A percentile compares a stretch with the other conserved stretches of the same genome.
These are phyloP conservation scores for Carex cristatella DNA, from an alignment of 176 grass and related monocot genomes.

Conservation along the genomic window DNA sequence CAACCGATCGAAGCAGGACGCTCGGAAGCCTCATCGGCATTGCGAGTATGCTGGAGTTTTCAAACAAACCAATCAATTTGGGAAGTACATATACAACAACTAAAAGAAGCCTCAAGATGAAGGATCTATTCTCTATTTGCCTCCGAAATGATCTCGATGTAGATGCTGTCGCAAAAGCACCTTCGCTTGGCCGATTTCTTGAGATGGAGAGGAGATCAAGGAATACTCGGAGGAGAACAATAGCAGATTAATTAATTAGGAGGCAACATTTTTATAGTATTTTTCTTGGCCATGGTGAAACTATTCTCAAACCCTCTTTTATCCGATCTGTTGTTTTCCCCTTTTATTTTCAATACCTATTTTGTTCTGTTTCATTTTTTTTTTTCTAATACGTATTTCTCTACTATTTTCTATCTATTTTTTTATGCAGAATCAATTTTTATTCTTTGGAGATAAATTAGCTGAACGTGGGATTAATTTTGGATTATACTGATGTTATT, in stretches of 20 bases:
- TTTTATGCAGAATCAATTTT: background rate
- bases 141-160: constrained; percentile 40
- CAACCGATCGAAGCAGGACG: constrained; percentile 33
- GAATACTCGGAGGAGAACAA: background rate
- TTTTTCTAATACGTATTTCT: background rate
- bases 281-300: background rate
- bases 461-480: background rate
- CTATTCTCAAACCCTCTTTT: background rate
- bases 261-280: background rate
- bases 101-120: constrained; percentile 37
- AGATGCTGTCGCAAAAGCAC: constrained; percentile 11
- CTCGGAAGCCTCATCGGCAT: constrained; percentile 54
- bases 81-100: constrained; percentile 15
- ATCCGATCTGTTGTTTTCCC: no score
- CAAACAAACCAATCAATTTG: constrained; percentile 6
- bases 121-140: constrained; percentile 54
- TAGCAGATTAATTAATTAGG: background rate
- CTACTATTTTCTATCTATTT: background rate
- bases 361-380: background rate
- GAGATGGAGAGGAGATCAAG: constrained; percentile 50
- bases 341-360: background rate
- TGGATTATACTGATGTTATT: background rate
- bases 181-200: constrained; percentile 54
- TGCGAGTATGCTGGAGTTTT: constrained; percentile 36
- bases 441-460: background rate